Evolutionary conservation across 169 alveolate species (phyloP).

Genomic region (Amoebophrya sp.): DNA sequence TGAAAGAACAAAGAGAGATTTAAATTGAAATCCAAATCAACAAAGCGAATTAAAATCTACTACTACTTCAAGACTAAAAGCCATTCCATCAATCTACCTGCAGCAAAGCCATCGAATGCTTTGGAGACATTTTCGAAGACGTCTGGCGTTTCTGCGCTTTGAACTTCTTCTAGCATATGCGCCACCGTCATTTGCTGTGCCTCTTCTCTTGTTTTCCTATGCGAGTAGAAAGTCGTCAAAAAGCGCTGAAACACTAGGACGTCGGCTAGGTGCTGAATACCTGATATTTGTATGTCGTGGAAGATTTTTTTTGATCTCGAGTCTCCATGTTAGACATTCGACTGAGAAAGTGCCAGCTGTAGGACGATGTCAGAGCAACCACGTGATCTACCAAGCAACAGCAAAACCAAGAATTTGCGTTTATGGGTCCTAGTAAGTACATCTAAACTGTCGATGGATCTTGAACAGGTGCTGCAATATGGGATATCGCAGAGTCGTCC

Average conservation of each 20-base stretch:
- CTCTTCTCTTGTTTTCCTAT: not conserved
- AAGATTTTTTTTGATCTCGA: no score
- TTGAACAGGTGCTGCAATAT: conserved; percentile 3
- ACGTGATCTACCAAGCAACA: no score
- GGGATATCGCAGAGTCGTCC: not conserved
- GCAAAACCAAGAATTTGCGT: no score
- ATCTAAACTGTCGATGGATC: not conserved
- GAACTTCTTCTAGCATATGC: not conserved
- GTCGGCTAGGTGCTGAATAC: not conserved
- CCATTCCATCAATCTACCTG: not conserved
- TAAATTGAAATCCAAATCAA: no score
- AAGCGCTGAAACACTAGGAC: not conserved
- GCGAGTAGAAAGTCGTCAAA: not conserved
- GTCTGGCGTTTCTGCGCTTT: not conserved
- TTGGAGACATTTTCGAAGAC: not conserved
- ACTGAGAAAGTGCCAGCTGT: no score
- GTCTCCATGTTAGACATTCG: no score
- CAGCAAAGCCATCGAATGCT: not conserved
- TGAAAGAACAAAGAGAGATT: no score
- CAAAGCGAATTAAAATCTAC: no score
- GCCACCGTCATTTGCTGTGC: not conserved
- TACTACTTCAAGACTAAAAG: not conserved
- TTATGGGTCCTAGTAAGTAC: no score
- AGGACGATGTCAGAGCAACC: no score
- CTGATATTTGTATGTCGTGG: no score